Conservation (phyloP, 2,329 filamentous ascomycete species). For the Claviceps monticola region DNA sequence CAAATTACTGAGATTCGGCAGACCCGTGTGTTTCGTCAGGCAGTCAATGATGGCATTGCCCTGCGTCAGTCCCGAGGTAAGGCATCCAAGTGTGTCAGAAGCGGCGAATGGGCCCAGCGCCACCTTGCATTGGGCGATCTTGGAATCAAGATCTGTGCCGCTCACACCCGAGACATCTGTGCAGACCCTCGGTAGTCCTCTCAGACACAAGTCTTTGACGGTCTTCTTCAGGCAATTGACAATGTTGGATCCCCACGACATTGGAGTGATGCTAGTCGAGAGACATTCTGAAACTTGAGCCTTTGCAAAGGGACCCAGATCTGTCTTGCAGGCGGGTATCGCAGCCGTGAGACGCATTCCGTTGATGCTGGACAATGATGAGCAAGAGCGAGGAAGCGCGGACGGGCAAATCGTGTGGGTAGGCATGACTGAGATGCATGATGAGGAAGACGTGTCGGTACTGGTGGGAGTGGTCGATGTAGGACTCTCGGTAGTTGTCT, state of each 20-base stretch:
- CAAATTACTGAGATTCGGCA: neutral
- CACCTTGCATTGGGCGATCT: neutral
- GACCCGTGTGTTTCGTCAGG: neutral
- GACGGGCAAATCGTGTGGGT: constrained; percentile 1
- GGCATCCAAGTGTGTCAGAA: neutral
- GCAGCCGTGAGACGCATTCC: neutral
- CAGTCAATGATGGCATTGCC: constrained; percentile 5
- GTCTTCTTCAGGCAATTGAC: neutral
- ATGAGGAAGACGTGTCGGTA: neutral
- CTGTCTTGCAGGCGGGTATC: neutral
- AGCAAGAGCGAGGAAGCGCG: constrained; percentile 1
- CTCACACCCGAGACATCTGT: neutral
- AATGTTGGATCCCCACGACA: neutral
- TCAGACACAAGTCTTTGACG: neutral
- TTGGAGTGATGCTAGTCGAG: neutral
- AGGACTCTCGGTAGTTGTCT: neutral
- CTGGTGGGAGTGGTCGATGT: neutral
- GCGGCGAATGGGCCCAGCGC: constrained; percentile 4
- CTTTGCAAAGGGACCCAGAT: constrained; percentile 1
- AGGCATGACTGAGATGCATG: neutral
- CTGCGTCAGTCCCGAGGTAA: neutral
- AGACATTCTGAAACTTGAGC: neutral
- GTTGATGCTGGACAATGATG: neutral
- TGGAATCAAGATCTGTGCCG: neutral
- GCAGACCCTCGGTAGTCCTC: neutral